Base-by-base conservation (phyloP, 768 basidiomycete species). In the Cyclocybe aegerita region DNA sequence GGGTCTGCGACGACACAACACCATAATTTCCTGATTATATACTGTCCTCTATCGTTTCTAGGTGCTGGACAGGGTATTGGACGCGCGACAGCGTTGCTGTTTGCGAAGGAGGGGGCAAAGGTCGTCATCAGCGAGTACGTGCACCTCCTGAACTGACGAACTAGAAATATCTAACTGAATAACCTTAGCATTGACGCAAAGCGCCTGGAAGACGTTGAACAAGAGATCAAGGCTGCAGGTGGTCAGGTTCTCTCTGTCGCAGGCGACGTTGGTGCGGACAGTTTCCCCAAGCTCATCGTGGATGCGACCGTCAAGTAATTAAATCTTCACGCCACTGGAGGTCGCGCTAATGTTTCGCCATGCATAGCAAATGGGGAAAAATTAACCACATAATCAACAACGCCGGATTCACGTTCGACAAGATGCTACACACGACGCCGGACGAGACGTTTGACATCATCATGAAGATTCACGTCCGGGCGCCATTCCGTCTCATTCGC, bases 361-460 rank as follows among this genome's bases (percentile, higher is more conserved):
- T 36, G 23, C 1, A 30, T 60, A 90, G 86, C 52, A 83, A 85
- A 55, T 93, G 83, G 56, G 90, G 90, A 17, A 88, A 90, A 63
- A 83, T 93, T 43, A 90, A 93, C 67, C 89, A 93, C 64, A 88
- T 93, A 46, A 76, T 93, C 31, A 92, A 92, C 70, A 93, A 93
- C 55, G 85, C 86, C 41, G 86, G 84, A 42, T 90, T 90, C 71
- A 89, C 88, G 6, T 89, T 79, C 59, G 88, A 91, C 77, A 87
- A 85, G 67, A 93, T 93, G 91, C 73, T 92, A 35, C 90, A 91
- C 70, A 90, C 88, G 4, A 90, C 85, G 52, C 83, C 87, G 2
- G 91, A 93, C 68, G 88, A 91, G 39, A 79, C 82, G 1, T 93
- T 81, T 64, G 86, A 90, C 54, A 76, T 93, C 57, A 93, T 93